phyloP scores from a whole-genome alignment of 441 rosid species.

The Gossypium armourianum region DNA sequence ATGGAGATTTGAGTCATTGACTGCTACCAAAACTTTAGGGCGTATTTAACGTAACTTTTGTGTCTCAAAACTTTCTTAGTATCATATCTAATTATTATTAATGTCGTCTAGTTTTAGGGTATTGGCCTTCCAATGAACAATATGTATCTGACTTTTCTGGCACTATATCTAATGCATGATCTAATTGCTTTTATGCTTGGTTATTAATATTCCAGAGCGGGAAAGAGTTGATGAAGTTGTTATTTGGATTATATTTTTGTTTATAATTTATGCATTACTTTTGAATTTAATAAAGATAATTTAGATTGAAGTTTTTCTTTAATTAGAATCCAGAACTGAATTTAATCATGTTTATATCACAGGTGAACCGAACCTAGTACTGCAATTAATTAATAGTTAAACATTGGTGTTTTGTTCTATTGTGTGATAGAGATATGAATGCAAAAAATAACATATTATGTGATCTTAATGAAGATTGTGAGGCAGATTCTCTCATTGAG shows the following conservation, averaged over 20 bases:
- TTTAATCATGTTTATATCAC: not conserved
- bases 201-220: not conserved
- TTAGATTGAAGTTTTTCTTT: too few species aligned
- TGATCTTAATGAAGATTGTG: too few species aligned
- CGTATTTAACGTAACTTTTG: not conserved
- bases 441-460: not conserved
- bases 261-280: not conserved
- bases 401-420: not conserved
- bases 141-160: not conserved
- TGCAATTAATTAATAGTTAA: not conserved
- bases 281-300: not conserved
- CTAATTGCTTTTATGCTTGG: not conserved
- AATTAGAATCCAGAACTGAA: too few species aligned
- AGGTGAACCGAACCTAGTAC: not conserved
- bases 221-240: not conserved
- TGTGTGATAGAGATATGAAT: not conserved
- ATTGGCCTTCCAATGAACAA: not conserved
- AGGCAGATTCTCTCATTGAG: not conserved
- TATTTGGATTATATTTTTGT: not conserved
- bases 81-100: not conserved
- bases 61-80: not conserved
- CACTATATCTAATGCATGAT: not conserved
- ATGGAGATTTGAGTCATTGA: slow-evolving; percentile 10
- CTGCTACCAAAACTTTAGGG: not conserved
- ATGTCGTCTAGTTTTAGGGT: not conserved